Evolutionary conservation across 768 basidiomycete genomes (phyloP), one percentile per base, ranked within the genome.

Genomic region (Pleurotus ostreatus): DNA sequence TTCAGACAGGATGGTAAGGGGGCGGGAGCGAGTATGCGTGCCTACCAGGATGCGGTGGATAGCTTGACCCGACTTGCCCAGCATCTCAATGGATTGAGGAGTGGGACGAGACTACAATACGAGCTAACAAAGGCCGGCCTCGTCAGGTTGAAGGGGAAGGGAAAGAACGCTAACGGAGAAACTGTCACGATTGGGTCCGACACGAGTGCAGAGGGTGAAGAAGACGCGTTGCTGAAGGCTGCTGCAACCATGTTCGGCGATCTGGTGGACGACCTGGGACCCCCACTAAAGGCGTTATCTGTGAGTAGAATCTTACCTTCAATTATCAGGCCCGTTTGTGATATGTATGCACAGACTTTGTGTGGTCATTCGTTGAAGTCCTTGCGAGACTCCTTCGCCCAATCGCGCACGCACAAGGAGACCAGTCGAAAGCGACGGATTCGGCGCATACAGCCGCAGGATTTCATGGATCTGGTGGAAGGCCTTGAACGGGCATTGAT

Each of bases 1-100:
- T 60, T 59, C 7, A 58, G 54, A 26, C 48, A 66, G 65, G 44
- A 72, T 68, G 51, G 51, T 0, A 53, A 53, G 18, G 51, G 51
- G 13, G 34, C 51, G 15, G 51, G 51, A 4, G 51, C 51, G 43
- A 73, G 65, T 43, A 71, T 82, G 49, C 74, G 76, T 53, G 86
- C 89, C 0, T 96, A 95, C 57, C 89, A 90, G 60, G 92, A 94
- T 59, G 89, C 91, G 0, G 88, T 98, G 9, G 86, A 85, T 57
- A 88, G 87, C 63, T 75, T 99, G 63, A 95, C 90, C 57, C 77
- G 94, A 15, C 81, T 99, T 4, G 97, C 92, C 1, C 96, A 99
- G 65, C 95, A 98, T 72, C 71, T 99, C 39, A 94, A 88, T 55
- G 94, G 96, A 22, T 74, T 98, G 57, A 73, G 96, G 46, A 86